Base-by-base conservation (phyloP, 768 basidiomycete genomes). In the Aureoboletus auriporus region DNA sequence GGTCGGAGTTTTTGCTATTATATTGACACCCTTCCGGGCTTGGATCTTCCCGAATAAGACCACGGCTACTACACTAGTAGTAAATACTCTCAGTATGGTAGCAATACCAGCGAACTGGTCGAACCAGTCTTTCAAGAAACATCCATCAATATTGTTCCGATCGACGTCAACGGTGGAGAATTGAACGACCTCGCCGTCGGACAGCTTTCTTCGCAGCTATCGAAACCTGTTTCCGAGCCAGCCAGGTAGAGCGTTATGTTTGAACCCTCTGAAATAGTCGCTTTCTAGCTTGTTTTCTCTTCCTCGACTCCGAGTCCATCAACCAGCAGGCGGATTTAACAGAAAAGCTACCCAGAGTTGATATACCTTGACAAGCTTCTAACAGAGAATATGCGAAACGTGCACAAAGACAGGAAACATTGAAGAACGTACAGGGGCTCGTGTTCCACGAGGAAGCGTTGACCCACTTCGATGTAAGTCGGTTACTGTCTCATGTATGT, bases 281-380 rank as follows among this genome's bases (percentile, higher is more conserved):
- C 76, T 0, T 88, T 88, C 61, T 71, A 80, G 28, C 65, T 78
- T 23, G 50, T 64, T 28, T 69, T 72, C 14, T 59, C 58, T 38
- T 48, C 34, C 41, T 52, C 17, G 56, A 57, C n/a, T 20, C 28
- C 49, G 4, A 63, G 34, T 23, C 50, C 61, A 6, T 34, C 53
- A 2, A 10, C 50, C 10, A 17, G 26, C 11, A 2, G 53, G 56
- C 5, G 58, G 52, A 23, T 39, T 41, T 14, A 66, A 70, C 28
- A 67, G 59, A 26, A 62, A 62, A 49, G 56, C 55, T 92, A 77
- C 55, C 88, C 89, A 2, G 78, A 76, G 54, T 69, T 71, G 16
- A 70, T 92, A 40, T 89, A 80, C 61, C 69, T 91, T 39, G 89
- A 92, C 59, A 79, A 82, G 44, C 91, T 89, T 55, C 54, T 90